Conservation (phyloP, 2,329 filamentous ascomycete species). For the Plectosphaerella sp. region DNA sequence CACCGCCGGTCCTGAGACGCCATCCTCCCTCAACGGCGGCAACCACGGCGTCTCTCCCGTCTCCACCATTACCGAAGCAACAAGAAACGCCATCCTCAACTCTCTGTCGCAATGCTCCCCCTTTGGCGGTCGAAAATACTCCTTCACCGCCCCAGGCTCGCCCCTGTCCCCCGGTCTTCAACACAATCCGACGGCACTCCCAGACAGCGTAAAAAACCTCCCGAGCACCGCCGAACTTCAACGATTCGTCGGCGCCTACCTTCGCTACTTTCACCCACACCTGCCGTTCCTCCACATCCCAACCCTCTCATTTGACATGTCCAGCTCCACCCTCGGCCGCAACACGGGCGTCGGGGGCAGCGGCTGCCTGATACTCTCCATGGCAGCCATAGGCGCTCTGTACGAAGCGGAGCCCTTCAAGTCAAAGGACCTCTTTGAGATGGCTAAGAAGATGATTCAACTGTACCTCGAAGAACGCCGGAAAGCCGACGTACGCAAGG, state of each 20-base stretch:
- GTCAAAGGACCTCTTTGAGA: constrained; percentile 83
- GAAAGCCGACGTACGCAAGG: constrained; percentile 73
- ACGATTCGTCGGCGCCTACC: constrained; percentile 84
- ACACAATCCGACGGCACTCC: constrained; percentile 41
- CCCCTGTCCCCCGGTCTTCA: constrained; percentile 49
- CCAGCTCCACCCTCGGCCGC: constrained; percentile 51
- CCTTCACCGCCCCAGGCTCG: constrained; percentile 50
- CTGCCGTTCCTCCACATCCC: constrained; percentile 91
- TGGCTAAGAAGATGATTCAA: constrained; percentile 93
- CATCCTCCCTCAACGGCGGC: constrained; percentile 65
- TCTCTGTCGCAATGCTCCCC: constrained; percentile 53
- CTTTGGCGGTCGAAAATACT: constrained; percentile 60
- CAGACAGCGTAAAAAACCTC: constrained; percentile 53
- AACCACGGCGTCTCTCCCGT: constrained; percentile 54
- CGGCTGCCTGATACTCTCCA: constrained; percentile 80
- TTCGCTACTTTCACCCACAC: constrained; percentile 90
- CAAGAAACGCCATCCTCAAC: constrained; percentile 56
- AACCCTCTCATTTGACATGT: constrained; percentile 82
- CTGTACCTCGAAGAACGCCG: constrained; percentile 87
- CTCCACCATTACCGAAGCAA: constrained; percentile 62
- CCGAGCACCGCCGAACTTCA: constrained; percentile 83
- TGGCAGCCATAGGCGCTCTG: constrained; percentile 69
- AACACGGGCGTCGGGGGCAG: constrained; percentile 66
- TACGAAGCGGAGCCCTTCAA: constrained; percentile 80
- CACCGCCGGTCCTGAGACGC: constrained; percentile 64